Base-by-base conservation (phyloP, 148 eudicot species). In the Nepenthes mirabilis region DNA sequence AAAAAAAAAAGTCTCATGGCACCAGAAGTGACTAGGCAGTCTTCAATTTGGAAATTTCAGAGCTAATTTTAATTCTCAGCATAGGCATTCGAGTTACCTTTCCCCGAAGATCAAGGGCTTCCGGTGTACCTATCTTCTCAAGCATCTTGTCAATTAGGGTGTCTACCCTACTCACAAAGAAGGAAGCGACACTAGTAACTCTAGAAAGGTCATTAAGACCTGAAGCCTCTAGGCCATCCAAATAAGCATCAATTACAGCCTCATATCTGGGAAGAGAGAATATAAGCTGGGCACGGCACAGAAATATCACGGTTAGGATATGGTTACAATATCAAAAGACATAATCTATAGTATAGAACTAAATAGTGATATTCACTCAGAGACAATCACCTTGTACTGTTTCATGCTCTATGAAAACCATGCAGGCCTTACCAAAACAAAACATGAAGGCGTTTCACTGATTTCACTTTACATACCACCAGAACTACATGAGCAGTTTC, bases 111-210 rank as follows among this genome's bases (percentile, higher is more conserved):
- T 80, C 74, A 66, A 91, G 90, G 56, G 96, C 98, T 70, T 91
- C 96, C 2, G 96, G 90, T 40, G 88, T 83, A 58, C 96, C 98
- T 66, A 83, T 77, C 67, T 91, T 80, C 82, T 91, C 98, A 45
- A 91, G 98, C 90, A 85, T 55, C 72, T 91, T 91, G 82, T 91
- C 98, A 58, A 88, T 76, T 45, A 91, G 83, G 34, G 90, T 60
- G 75, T 91, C 97, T 40, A 91, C 98, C 53, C 98, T 85, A 70
- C 98, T 91, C 67, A 91, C 98, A 71, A 91, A 91, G 81, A 91
- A 91, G 55, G 98, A 91, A 68, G 98, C 98, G 55, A 93, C 98
- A 66, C 98, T 93, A 23, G 96, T 93, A 59, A 93, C 91, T 72
- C 73, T 82, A 34, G 98, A 93, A 61, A 93, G 91, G 63, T 93